Base-by-base conservation (phyloP, 345 rosid genomes). In the Bruguiera gymnorhiza region DNA sequence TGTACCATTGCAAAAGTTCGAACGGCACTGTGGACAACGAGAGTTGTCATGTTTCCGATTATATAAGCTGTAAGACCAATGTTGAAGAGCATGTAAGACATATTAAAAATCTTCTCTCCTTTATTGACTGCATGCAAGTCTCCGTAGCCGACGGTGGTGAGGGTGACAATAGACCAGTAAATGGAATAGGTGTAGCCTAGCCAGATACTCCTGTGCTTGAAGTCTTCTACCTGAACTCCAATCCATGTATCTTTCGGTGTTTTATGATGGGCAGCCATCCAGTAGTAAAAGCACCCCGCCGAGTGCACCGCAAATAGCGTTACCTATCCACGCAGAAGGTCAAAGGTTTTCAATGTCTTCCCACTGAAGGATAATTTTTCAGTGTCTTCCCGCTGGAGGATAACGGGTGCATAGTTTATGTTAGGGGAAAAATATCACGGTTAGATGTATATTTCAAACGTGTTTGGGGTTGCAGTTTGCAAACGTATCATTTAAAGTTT, bases 41-140 rank as follows among this genome's bases (percentile, higher is more conserved):
- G 97, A 75, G 86, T 91, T 53, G 97, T 91, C 96, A 91, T 94
- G 92, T 87, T 91, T 66, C 96, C 97, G 19, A 91, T 94, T 56
- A 91, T 79, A 66, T 91, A 94, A 62, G 98, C 88, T 0, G 90
- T 81, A 79, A 94, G 96, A 24, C 93, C 92, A 61, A 91, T 91
- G 81, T 94, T 94, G 86, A 87, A 89, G 30, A 91, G 83, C 98
- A 94, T 91, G 73, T 94, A 91, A 37, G 84, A 23, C 86, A 86
- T 84, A 68, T 87, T 91, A 68, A 91, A 94, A n/a, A 83, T 24
- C 81, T 94, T 83, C 83, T 91, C 97, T 58, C 74, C 83, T 0
- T 80, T 76, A 57, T 94, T 91, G 5, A 89, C 80, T 0, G 97
- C 90, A 59, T 86, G 90, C 67, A 94, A 64, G 73, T 94, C 98